phyloP scores from a whole-genome alignment of 331 rosid species.

The Quercus lobata region DNA sequence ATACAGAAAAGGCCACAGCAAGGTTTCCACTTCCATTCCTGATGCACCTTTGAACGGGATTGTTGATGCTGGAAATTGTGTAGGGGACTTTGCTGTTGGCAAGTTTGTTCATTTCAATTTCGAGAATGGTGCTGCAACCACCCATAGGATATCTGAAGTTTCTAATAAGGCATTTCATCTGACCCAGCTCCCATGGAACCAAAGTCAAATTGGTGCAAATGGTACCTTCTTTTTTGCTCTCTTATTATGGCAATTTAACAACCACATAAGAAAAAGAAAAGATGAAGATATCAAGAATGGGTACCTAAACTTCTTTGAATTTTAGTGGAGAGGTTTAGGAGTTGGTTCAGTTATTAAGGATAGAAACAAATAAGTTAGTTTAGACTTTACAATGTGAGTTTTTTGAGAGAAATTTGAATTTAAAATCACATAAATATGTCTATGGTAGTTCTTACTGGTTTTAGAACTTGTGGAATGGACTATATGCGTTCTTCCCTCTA shows the following conservation, averaged over 20 bases:
- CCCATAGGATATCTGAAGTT: constrained; percentile 63
- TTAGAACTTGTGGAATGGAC: not conserved
- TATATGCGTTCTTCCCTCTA: not conserved
- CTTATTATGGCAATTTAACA: not conserved
- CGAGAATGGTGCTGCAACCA: constrained; percentile 51
- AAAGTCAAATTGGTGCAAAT: constrained; percentile 57
- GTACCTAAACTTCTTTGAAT: not conserved
- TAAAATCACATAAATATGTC: not conserved
- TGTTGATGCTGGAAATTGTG: constrained; percentile 42
- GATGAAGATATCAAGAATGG: not conserved
- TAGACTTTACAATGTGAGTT: not conserved
- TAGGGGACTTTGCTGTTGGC: constrained; percentile 37
- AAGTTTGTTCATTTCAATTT: constrained; percentile 66
- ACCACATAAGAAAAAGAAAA: not conserved
- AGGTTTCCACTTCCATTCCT: constrained; percentile 33
- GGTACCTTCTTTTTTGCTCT: constrained; percentile 25
- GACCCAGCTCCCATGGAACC: constrained; percentile 74
- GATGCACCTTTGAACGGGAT: constrained; percentile 41
- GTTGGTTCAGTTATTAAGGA: not conserved
- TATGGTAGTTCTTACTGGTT: not conserved
- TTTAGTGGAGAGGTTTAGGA: not conserved
- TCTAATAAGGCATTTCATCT: constrained; percentile 65
- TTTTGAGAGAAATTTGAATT: not conserved
- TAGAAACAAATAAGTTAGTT: not conserved
- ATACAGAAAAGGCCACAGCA: constrained; percentile 34